These are phyloP conservation scores for Fusarium nelsonii DNA, from an alignment of 2,329 filamentous ascomycete genomes.

Conservation along the genomic window DNA sequence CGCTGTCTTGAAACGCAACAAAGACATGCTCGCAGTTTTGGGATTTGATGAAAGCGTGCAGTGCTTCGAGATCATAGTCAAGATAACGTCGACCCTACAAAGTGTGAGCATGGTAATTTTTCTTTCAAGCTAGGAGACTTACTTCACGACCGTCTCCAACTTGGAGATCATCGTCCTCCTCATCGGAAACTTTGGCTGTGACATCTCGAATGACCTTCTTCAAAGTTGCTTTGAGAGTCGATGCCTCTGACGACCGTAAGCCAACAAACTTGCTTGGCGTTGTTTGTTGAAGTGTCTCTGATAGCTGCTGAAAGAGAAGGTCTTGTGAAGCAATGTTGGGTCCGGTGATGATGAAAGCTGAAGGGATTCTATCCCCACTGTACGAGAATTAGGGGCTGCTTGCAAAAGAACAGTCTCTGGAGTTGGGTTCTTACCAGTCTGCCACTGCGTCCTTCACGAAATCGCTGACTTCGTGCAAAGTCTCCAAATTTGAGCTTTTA, in stretches of 20 bases:
- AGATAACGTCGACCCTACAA: slow-evolving; percentile 72
- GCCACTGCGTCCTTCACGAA: slow-evolving; percentile 63
- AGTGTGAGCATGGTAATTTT: slow-evolving; percentile 25
- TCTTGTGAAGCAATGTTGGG: slow-evolving; percentile 83
- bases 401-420: not conserved
- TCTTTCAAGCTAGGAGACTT: slow-evolving; percentile 40
- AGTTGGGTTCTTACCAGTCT: slow-evolving; percentile 48
- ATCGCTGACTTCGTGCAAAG: slow-evolving; percentile 67
- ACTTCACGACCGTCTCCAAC: slow-evolving; percentile 62
- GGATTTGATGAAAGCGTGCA: slow-evolving; percentile 70
- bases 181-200: slow-evolving; percentile 61
- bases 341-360: slow-evolving; percentile 80
- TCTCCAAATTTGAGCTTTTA: slow-evolving; percentile 70
- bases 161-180: slow-evolving; percentile 69
- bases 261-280: slow-evolving; percentile 70
- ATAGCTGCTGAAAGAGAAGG: slow-evolving; percentile 78
- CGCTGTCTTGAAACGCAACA: slow-evolving; percentile 83
- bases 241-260: slow-evolving; percentile 77
- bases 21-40: slow-evolving; percentile 71
- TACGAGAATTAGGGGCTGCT: slow-evolving; percentile 32
- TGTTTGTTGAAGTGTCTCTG: slow-evolving; percentile 64
- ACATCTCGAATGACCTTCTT: slow-evolving; percentile 79
- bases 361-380: slow-evolving; percentile 67
- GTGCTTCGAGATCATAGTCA: slow-evolving; percentile 81
- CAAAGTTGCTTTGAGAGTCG: slow-evolving; percentile 78